Percentiles rank a stretch among this genome's conserved stretches.
Evolutionary conservation across 2,329 filamentous ascomycete species (phyloP).

Genomic region (Aspergillus quadrilineatus): DNA sequence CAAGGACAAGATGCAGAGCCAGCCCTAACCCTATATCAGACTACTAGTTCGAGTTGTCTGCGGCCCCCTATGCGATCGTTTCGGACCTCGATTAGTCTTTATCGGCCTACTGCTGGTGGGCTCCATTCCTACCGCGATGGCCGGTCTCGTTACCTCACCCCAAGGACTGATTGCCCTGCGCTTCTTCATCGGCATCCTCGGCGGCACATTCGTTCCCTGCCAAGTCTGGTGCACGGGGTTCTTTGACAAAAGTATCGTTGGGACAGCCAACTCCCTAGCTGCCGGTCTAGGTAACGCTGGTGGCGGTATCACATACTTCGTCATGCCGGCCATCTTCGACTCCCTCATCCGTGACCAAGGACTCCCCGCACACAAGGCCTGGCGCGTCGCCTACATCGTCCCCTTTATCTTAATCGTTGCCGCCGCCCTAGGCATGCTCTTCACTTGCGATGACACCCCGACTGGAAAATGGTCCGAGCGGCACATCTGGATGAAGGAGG

Average conservation of each 20-base stretch:
- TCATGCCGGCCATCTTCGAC: constrained; percentile 88
- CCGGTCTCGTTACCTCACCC: constrained; percentile 70
- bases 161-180: constrained; percentile 49
- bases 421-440: constrained; percentile 66
- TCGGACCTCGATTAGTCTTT: constrained; percentile 78
- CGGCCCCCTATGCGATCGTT: constrained; percentile 81
- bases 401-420: constrained; percentile 73
- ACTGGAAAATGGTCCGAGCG: constrained; percentile 79
- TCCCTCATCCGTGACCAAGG: constrained; percentile 63
- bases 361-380: constrained; percentile 67
- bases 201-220: constrained; percentile 55
- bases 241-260: constrained; percentile 89
- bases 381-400: constrained; percentile 81
- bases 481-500: constrained; percentile 55
- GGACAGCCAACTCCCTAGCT: constrained; percentile 81
- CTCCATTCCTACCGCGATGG: constrained; percentile 76
- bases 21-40: constrained; percentile 33
- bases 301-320: constrained; percentile 87
- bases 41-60: constrained; percentile 74
- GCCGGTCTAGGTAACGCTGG: constrained; percentile 85
- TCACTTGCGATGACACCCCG: constrained; percentile 78
- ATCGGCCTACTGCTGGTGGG: constrained; percentile 74
- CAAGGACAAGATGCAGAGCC: background rate
- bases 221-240: constrained; percentile 93
- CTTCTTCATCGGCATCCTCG: constrained; percentile 47